A percentile compares a stretch with the other conserved stretches of the same genome.
These are phyloP conservation scores for Stygiomarasmius scandens DNA, from an alignment of 1,284 basidiomycete genomes.

Conservation along the genomic window DNA sequence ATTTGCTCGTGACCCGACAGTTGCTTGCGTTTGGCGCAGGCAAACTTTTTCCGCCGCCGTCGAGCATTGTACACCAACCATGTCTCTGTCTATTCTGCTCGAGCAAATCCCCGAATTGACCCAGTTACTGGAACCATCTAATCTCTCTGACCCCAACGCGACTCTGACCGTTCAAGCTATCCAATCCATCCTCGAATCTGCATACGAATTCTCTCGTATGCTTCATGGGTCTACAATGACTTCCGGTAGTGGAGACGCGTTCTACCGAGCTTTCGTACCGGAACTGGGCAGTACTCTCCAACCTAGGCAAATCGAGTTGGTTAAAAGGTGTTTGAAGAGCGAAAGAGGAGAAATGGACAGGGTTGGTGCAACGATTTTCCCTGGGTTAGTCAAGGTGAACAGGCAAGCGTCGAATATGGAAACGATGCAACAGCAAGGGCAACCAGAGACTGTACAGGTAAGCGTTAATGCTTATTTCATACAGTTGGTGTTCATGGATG, in stretches of 20 bases:
- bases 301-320: conserved; percentile 74
- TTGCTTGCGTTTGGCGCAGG: conserved; percentile 81
- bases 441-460: conserved; percentile 56
- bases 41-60: conserved; percentile 85
- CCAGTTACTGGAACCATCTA: conserved; percentile 46
- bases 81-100: conserved; percentile 61
- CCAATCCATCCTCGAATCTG: conserved; percentile 59
- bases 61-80: conserved; percentile 68
- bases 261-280: conserved; percentile 81
- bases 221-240: conserved; percentile 69
- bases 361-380: conserved; percentile 81
- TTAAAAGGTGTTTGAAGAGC: conserved; percentile 74
- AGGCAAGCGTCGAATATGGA: conserved; percentile 35
- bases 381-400: conserved; percentile 79
- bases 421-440: conserved; percentile 24
- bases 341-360: conserved; percentile 70
- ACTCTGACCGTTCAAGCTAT: conserved; percentile 42
- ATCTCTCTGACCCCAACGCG: conserved; percentile 38
- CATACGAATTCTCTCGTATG: conserved; percentile 79
- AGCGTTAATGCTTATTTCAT: too few species aligned
- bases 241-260: conserved; percentile 59
- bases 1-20: conserved; percentile 77
- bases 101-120: conserved; percentile 70
- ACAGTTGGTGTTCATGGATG: too few species aligned
- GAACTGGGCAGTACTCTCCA: conserved; percentile 70